phyloP scores from a whole-genome alignment of 1,284 basidiomycete species.

The Abortiporus biennis region DNA sequence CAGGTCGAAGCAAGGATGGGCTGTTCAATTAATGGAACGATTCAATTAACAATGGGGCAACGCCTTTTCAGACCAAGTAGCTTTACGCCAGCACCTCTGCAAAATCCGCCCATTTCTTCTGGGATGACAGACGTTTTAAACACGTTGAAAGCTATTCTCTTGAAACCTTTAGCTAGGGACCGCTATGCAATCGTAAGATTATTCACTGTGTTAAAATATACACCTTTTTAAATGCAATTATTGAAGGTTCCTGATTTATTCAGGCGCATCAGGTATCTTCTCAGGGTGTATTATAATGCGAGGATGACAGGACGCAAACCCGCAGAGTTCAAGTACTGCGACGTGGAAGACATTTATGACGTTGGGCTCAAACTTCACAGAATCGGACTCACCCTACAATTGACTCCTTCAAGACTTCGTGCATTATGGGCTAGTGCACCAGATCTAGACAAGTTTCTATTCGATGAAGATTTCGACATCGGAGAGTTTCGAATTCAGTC shows the following conservation, averaged over 20 bases:
- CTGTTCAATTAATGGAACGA: no score
- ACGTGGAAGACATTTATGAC: constrained; percentile 17
- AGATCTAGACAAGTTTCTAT: constrained; percentile 19
- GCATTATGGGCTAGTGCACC: constrained; percentile 14
- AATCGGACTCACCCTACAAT: constrained; percentile 19
- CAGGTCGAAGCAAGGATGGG: no score
- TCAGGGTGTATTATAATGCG: constrained; percentile 23
- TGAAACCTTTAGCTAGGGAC: constrained; percentile 11
- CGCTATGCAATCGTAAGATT: constrained; percentile 12
- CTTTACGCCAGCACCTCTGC: constrained; percentile 12
- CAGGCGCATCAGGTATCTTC: constrained; percentile 19
- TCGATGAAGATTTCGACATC: constrained; percentile 24
- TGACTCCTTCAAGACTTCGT: constrained; percentile 18
- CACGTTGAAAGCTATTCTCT: constrained; percentile 14
- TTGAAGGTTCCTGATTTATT: constrained; percentile 18
- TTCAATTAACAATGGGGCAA: no score
- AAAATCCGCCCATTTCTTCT: constrained; percentile 15
- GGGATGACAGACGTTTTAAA: constrained; percentile 19
- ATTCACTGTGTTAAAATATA: not conserved
- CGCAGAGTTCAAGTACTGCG: constrained; percentile 21
- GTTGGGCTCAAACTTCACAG: constrained; percentile 21
- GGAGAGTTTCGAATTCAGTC: constrained; percentile 19
- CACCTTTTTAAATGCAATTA: not conserved
- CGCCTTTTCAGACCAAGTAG: no score
- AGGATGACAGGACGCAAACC: constrained; percentile 11